These are phyloP conservation scores for Tetrapisispora phaffii DNA, from an alignment of 805 yeast species.

Conservation along the genomic window DNA sequence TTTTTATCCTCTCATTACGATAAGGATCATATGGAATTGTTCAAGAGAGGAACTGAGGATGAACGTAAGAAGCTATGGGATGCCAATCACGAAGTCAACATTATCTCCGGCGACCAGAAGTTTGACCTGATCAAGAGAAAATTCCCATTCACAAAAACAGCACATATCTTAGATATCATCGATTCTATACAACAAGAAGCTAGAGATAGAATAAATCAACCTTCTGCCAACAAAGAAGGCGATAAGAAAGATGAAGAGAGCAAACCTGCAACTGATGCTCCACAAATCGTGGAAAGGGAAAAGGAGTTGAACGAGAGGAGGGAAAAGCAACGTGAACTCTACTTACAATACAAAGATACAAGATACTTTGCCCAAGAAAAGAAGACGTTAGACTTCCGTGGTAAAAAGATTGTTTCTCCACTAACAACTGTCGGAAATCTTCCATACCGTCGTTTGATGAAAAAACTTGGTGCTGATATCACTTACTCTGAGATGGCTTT, in stretches of 20 bases:
- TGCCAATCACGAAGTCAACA: slow-evolving; percentile 53
- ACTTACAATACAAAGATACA: slow-evolving; percentile 53
- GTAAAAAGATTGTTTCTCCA: slow-evolving; percentile 87
- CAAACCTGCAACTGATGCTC: slow-evolving; percentile 3
- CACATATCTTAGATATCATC: slow-evolving; percentile 49
- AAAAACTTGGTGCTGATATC: slow-evolving; percentile 78
- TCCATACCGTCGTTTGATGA: slow-evolving; percentile 91
- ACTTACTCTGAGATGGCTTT: slow-evolving; percentile 96
- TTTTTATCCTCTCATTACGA: slow-evolving; percentile 71
- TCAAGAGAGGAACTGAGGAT: slow-evolving; percentile 33
- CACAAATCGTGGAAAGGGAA: slow-evolving; percentile 19
- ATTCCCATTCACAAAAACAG: slow-evolving; percentile 49
- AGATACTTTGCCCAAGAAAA: slow-evolving; percentile 75
- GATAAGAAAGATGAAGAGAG: too few species aligned
- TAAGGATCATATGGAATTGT: slow-evolving; percentile 31
- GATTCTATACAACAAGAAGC: slow-evolving; percentile 43
- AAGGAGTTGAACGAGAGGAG: slow-evolving; percentile 26
- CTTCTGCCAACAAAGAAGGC: slow-evolving; percentile 1
- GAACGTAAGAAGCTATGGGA: slow-evolving; percentile 23
- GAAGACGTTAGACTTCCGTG: slow-evolving; percentile 53
- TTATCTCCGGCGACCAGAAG: slow-evolving; percentile 37
- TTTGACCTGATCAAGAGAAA: slow-evolving; percentile 38
- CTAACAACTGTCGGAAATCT: slow-evolving; percentile 95
- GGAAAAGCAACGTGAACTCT: slow-evolving; percentile 25
- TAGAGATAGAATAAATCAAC: slow-evolving; percentile 13